Evolutionary conservation across 257 asterid species (phyloP), one percentile per base, ranked within the genome.

Genomic region (Nicotiana benthamiana): DNA sequence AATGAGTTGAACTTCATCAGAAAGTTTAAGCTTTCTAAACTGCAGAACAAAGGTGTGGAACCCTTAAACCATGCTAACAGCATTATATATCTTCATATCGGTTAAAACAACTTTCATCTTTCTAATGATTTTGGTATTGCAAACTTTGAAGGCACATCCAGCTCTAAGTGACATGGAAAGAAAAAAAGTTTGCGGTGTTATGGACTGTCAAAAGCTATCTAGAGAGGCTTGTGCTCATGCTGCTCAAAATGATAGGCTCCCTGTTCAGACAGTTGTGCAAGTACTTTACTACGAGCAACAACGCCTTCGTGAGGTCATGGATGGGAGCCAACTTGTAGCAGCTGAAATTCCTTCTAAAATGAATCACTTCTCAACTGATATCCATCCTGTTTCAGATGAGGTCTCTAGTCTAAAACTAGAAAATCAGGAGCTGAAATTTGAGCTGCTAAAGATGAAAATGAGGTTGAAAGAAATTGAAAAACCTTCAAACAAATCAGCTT

Each of bases 171-270:
- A 92, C 76, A 83, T 88, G 92, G 98, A 93, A 82, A 89, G 95
- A 56, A 90, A 94, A 88, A 93, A 89, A 84, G 93, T 91, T 7
- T 94, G 97, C 84, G 86, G 98, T 40, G 89, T 91, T 40, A 93
- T 93, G 97, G 97, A 94, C 87, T 94, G 96, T 82, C 97, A 91
- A 67, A 94, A 92, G 90, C 97, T 93, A 7, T 93, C 97, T 4
- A 87, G 94, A 3, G 97, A 94, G 83, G 97, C 97, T 4, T 91
- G 94, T 28, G 97, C 96, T 0, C 98, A 94, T 43, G 97, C 97
- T 9, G 97, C 98, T 62, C 97, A 94, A 75, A 94, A 93, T 56
- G 97, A 93, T 80, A 77, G 97, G 83, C 91, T 93, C 5, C 97
- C 98, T 0, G 98, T 89, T 62, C 97, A 93, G 74, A 94, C 92